Evolutionary conservation across 495 filamentous ascomycete genomes (phyloP).

Genomic region (Echria macrotheca): DNA sequence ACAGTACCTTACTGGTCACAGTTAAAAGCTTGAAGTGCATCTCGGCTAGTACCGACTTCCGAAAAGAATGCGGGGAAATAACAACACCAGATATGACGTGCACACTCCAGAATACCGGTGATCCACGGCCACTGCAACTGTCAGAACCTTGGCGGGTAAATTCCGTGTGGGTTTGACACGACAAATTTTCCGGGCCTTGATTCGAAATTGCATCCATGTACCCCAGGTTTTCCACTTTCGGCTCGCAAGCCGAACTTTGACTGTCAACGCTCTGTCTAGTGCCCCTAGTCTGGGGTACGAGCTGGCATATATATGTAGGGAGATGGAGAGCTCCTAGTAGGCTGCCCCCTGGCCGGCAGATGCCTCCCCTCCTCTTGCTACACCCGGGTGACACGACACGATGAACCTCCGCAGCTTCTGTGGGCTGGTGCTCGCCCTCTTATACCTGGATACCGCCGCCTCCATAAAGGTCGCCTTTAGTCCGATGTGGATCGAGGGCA

Average conservation of each 20-base stretch:
- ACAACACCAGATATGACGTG: background rate
- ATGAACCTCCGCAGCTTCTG: constrained; percentile 1
- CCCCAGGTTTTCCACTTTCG: background rate
- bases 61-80: background rate
- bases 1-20: too few relatives aligned
- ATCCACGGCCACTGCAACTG: background rate
- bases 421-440: background rate
- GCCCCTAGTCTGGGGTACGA: too few relatives aligned
- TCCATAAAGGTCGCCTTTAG: constrained; percentile 8
- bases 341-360: background rate
- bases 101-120: background rate
- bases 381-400: background rate
- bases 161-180: background rate
- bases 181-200: too few relatives aligned
- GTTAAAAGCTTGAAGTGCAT: too few relatives aligned
- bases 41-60: too few relatives aligned
- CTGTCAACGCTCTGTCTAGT: too few relatives aligned
- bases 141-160: background rate
- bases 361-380: background rate
- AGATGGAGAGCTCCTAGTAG: too few relatives aligned
- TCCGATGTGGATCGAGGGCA: constrained; percentile 30
- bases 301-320: too few relatives aligned
- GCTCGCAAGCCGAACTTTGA: too few relatives aligned
- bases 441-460: background rate
- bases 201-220: background rate